Percentiles rank a stretch among this genome's conserved stretches.
phyloP scores from a whole-genome alignment of 345 rosid genomes.

The Cardiospermum halicacabum region DNA sequence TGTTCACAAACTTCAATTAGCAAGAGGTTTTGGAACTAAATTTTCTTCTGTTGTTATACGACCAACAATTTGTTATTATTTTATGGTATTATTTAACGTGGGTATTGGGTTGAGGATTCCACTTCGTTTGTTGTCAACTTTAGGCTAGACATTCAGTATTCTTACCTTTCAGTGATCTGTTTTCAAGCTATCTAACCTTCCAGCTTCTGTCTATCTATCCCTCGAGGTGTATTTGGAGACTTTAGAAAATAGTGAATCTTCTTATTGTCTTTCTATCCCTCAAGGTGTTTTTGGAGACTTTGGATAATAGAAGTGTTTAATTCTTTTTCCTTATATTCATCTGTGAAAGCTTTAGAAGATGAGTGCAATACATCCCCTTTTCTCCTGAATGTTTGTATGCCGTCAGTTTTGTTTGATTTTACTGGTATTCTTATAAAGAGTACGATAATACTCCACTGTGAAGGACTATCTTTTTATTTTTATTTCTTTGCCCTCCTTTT shows the following conservation, averaged over 20 bases:
- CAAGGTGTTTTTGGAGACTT: neutral
- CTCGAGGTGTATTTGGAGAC: neutral
- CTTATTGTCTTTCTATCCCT: too few relatives aligned
- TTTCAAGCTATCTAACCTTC: neutral
- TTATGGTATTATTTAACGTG: neutral
- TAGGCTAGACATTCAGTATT: neutral
- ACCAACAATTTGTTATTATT: neutral
- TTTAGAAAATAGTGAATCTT: too few relatives aligned
- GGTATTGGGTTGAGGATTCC: neutral
- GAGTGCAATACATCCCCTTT: neutral
- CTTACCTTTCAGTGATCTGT: neutral
- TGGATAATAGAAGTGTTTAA: neutral
- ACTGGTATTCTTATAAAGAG: neutral
- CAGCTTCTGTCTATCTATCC: neutral
- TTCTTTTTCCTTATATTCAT: neutral
- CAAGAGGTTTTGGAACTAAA: neutral
- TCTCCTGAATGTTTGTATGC: neutral
- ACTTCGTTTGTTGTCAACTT: neutral
- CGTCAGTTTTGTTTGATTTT: neutral
- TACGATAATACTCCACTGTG: neutral
- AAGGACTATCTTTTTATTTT: neutral
- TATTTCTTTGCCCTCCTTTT: too few relatives aligned
- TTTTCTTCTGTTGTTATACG: neutral
- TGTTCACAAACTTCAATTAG: neutral
- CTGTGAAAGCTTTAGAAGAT: neutral